A percentile compares a stretch with the other conserved stretches of the same genome.
These are phyloP conservation scores for Chytriomyces hyalinus DNA, from an alignment of 192 early-diverging fungal genomes.

Conservation along the genomic window DNA sequence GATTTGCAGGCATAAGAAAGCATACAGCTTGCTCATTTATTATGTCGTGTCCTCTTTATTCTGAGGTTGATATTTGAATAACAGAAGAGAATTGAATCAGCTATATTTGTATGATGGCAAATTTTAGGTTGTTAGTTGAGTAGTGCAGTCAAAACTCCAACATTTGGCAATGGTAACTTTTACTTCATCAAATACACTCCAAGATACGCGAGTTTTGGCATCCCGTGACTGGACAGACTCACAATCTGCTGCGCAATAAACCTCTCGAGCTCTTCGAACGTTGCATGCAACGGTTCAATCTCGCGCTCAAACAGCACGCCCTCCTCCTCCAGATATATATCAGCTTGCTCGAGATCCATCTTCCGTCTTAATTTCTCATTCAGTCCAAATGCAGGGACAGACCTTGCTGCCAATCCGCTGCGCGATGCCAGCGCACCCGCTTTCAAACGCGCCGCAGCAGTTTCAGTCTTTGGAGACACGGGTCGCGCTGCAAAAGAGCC, in stretches of 20 bases:
- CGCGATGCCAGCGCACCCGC: background rate
- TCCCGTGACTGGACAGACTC: constrained; percentile 22
- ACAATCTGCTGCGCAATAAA: constrained; percentile 21
- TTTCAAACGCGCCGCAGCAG: background rate
- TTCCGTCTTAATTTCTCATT: background rate
- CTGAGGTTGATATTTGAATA: too few species aligned
- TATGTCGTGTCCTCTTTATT: too few species aligned
- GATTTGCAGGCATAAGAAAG: too few species aligned
- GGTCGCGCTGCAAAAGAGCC: background rate
- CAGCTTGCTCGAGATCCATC: background rate
- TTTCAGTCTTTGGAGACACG: background rate
- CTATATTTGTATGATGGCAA: too few species aligned
- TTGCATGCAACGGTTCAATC: background rate
- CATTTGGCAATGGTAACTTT: too few species aligned
- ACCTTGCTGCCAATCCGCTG: background rate
- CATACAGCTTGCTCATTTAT: too few species aligned
- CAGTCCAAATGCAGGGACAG: background rate
- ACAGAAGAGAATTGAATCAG: too few species aligned
- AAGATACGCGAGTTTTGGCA: constrained; percentile 31
- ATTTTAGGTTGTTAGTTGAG: too few species aligned
- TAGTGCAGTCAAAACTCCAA: too few species aligned
- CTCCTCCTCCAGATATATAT: background rate
- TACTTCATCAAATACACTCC: too few species aligned
- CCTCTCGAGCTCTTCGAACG: constrained; percentile 6
- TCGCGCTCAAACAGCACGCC: constrained; percentile 9